Base-by-base conservation (phyloP, 345 rosid genomes). In the Lenwebbia sp. region DNA sequence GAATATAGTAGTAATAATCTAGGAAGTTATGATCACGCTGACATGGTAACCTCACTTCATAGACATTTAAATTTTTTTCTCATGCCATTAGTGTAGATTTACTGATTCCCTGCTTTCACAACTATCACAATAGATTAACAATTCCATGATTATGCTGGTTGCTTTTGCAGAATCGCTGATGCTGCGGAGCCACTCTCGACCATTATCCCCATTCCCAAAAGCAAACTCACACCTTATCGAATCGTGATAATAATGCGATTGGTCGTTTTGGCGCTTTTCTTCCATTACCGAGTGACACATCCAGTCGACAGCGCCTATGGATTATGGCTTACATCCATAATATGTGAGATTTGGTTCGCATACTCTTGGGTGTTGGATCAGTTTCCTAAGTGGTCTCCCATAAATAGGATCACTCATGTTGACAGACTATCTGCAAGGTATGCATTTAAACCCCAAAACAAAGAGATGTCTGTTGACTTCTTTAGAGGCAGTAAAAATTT, bases 281-380 rank as follows among this genome's bases (percentile, higher is more conserved):
- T 97, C 94, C 95, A 96, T 85, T 96, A 97, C 87, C 94, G 98
- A 86, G 89, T 97, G 41, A 96, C 98, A 13, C 88, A 97, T 92
- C 98, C 99, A 83, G 99, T 97, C 3, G 95, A 97, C 53, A 97
- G 99, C 37, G 99, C 99, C 87, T 92, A 74, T 33, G 92, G 90
- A 55, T 86, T 96, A 52, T 97, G 99, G 99, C 91, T 97, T 83
- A 97, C 99, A 84, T 97, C 99, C 87, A 95, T 97, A 88, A 96
- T 97, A 89, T 97, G 99, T 86, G 99, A 97, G 95, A 95, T 97
- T 55, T 97, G 99, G 99, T 97, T 97, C 90, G 99, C 99, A 25
- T 88, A 93, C 88, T 97, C 98, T 6, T 97, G 99, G 99, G 98
- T 97, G 89, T 78, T 97, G 94, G 99, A 97, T 97, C 99, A 97